Conservation (phyloP, 2,329 filamentous ascomycete species). For the Ophiocordyceps polyrhachis-furcata region DNA sequence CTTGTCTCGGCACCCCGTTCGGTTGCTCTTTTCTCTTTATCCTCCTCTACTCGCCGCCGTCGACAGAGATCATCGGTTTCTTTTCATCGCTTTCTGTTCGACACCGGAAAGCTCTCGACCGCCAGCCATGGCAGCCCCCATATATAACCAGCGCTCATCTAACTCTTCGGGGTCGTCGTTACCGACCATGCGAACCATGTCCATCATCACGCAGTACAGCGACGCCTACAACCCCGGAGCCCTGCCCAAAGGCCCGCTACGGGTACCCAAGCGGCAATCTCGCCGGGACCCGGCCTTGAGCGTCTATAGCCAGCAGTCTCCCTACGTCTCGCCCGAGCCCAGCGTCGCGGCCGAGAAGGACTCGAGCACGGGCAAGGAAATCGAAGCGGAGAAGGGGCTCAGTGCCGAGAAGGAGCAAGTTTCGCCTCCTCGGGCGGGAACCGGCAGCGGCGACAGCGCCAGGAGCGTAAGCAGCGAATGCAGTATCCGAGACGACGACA, state of each 20-base stretch:
- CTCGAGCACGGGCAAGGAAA: no score
- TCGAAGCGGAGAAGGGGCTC: no score
- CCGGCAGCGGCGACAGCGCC: conserved; percentile 3
- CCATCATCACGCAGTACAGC: conserved; percentile 18
- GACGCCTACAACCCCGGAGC: conserved; percentile 5
- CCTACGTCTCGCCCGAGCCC: conserved; percentile 6
- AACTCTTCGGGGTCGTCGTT: conserved; percentile 8
- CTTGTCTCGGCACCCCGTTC: not conserved
- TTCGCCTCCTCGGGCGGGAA: conserved; percentile 2
- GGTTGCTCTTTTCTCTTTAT: not conserved
- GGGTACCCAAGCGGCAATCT: conserved; percentile 12
- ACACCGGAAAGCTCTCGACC: not conserved
- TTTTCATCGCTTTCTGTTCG: not conserved
- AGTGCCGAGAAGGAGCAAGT: not conserved
- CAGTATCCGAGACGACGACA: conserved; percentile 2
- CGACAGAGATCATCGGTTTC: not conserved
- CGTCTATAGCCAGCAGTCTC: conserved; percentile 7
- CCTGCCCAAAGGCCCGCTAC: conserved; percentile 9
- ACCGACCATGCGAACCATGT: conserved; percentile 13
- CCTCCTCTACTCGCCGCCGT: not conserved
- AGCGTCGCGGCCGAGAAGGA: not conserved
- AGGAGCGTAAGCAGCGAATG: not conserved
- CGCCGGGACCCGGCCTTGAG: conserved; percentile 7
- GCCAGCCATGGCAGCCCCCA: not conserved
- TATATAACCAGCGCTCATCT: conserved; percentile 2